phyloP scores from a whole-genome alignment of 805 yeast species.

The Yarrowia bubula region DNA sequence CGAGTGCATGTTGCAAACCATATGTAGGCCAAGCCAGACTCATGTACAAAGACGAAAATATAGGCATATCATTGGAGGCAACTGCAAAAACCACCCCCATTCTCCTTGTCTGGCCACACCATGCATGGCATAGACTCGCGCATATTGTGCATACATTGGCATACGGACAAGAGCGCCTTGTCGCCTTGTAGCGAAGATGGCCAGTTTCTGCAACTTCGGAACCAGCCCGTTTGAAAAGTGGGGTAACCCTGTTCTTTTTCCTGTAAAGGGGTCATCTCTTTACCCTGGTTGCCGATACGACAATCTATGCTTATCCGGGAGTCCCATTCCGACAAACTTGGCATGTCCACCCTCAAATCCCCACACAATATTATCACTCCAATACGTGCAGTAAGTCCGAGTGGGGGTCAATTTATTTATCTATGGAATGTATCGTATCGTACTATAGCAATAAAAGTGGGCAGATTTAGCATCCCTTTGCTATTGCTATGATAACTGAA shows the following conservation, averaged over 20 bases:
- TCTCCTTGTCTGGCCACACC: neutral
- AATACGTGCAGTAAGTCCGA: neutral
- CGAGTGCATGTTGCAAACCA: neutral
- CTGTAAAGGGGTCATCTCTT: neutral
- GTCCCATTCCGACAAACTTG: neutral
- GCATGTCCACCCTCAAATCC: neutral
- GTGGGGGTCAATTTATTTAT: neutral
- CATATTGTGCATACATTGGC: neutral
- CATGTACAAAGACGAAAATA: neutral
- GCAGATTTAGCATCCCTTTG: neutral
- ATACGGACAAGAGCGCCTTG: neutral
- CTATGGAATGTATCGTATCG: neutral
- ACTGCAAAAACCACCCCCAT: neutral
- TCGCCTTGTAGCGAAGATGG: neutral
- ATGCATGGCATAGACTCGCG: neutral
- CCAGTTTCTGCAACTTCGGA: neutral
- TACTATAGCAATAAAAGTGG: neutral
- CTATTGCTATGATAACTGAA: neutral
- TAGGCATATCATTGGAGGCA: slow-evolving; percentile 14
- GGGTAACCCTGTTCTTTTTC: neutral
- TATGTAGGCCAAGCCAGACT: neutral
- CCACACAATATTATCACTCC: neutral
- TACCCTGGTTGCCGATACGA: too few species aligned
- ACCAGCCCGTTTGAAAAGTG: slow-evolving; percentile 18
- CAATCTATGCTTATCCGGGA: neutral